Base-by-base conservation (phyloP, 1,284 basidiomycete genomes). In the Boletus hoseneyae region DNA sequence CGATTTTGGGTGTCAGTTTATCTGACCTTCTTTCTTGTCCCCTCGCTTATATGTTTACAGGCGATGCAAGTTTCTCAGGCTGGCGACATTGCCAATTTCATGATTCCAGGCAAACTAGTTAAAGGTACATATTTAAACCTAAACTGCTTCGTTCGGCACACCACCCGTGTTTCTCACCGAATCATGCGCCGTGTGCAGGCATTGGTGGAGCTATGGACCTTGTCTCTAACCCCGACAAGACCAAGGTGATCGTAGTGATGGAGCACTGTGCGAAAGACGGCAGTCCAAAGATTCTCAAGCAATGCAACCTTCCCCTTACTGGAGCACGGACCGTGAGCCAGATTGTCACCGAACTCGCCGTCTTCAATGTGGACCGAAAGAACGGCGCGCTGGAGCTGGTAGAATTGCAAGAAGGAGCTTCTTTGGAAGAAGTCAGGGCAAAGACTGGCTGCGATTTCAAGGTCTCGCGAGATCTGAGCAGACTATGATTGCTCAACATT, bases 141-240 rank as follows among this genome's bases (percentile, higher is more conserved):
- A 8, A 18, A 32, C 15, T 5, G 18, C 13, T 33, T 16, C 21
- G 19, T 42, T 40, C 7, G n/a, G 32, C 13, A 7, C 27, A 15
- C 34, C 33, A 35, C 21, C 23, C 23, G 39, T 23, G 21, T 35
- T 52, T 50, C 54, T 55, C 45, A 49, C 18, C 36, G 30, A 47
- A 6, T 50, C 40, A 30, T 45, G 23, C 6, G 30, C 7, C 16
- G 15, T 40, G 29, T 23, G 18, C 57, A 86, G 90, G 90, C 43
- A 94, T 97, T 67, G 94, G 94, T 27, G 94, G 95, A 50, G 93
- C 94, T 1, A 97, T 97, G 93, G 93, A 96, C 65, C 83, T 95
- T 46, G 92, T 95, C 49, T 93, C 91, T 40, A 94, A 93, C 70
- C 93, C 92, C 2, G 90, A 93, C 66, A 83, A 85, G 71, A 95